Base-by-base conservation (phyloP, 768 basidiomycete genomes). In the Podaxis sp. region DNA sequence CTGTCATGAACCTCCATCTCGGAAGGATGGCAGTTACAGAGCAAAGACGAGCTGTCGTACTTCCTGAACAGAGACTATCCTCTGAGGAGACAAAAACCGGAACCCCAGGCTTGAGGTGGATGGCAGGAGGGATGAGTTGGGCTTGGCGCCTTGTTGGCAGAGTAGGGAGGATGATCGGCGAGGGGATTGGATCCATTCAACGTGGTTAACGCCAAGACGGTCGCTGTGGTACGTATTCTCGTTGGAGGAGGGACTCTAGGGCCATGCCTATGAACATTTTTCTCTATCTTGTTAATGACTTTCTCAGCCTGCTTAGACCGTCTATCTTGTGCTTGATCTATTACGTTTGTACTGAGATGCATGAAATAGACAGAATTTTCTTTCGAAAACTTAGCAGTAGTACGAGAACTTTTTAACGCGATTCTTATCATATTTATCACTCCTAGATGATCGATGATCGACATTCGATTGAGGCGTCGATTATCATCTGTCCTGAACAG, bases 21-120 rank as follows among this genome's bases (percentile, higher is more conserved):
- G 75, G 75, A 5, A 71, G 63, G 27, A 57, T 74, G 17, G 65
- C 63, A 29, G 72, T 76, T 37, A 73, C 69, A 38, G 73, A 74
- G 63, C 71, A 72, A 49, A 33, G 22, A 25, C 33, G 58, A 12
- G 24, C 58, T 2, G 49, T 59, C 2, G 58, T 59, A 9, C 49
- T 59, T 27, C 58, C 58, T 7, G 58, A 50, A n/a, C 49, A 33
- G 58, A 37, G 15, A 5, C 2, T 51, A 22, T 22, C 33, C 13
- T 8, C 33, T 3, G 37, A 49, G 51, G 47, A 49, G 8, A 15
- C 49, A 5, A 38, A 51, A 13, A 19, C 2, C 17, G 58, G 13
- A 6, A 27, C 19, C 2, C 17, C 50, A 8, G 36, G 58, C 2
- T 40, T 59, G 22, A n/a, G 33, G 22, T 59, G 47, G 50, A 8